Conservation (phyloP, 345 rosid species). For the Tarenaya hassleriana region DNA sequence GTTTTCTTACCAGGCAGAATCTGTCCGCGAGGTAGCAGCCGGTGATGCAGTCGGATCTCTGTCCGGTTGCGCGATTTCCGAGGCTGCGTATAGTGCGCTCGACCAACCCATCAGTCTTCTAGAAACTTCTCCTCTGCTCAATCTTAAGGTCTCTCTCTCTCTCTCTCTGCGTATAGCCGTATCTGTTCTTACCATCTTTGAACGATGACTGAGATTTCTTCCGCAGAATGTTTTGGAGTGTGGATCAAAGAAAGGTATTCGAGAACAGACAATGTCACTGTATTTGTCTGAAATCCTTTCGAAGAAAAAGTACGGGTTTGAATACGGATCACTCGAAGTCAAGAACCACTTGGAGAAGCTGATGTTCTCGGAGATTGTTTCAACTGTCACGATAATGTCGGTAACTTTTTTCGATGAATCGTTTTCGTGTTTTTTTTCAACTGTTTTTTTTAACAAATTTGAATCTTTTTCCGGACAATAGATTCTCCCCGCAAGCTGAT, state of each 20-base stretch:
- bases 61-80: constrained; percentile 81
- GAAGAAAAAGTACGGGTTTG: constrained; percentile 75
- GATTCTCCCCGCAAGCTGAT: constrained; percentile 46
- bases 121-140: constrained; percentile 67
- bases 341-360: constrained; percentile 72
- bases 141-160: constrained; percentile 51
- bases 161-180: constrained; percentile 21
- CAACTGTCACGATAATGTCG: constrained; percentile 65
- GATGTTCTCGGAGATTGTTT: constrained; percentile 63
- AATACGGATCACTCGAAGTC: constrained; percentile 69
- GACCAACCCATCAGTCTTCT: constrained; percentile 92
- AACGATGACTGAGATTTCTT: background rate
- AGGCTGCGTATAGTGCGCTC: constrained; percentile 92
- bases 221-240: constrained; percentile 80
- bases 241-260: constrained; percentile 54
- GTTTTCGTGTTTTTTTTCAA: background rate
- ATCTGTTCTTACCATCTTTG: background rate
- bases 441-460: constrained; percentile 17
- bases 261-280: constrained; percentile 53
- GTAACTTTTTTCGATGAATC: constrained; percentile 22
- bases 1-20: constrained; percentile 47
- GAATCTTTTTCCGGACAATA: constrained; percentile 32
- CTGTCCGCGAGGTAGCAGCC: constrained; percentile 31
- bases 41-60: constrained; percentile 77
- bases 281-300: constrained; percentile 69